These are phyloP conservation scores for Centrapalus pauciflorus DNA, from an alignment of 129 eudicot species.

Conservation along the genomic window DNA sequence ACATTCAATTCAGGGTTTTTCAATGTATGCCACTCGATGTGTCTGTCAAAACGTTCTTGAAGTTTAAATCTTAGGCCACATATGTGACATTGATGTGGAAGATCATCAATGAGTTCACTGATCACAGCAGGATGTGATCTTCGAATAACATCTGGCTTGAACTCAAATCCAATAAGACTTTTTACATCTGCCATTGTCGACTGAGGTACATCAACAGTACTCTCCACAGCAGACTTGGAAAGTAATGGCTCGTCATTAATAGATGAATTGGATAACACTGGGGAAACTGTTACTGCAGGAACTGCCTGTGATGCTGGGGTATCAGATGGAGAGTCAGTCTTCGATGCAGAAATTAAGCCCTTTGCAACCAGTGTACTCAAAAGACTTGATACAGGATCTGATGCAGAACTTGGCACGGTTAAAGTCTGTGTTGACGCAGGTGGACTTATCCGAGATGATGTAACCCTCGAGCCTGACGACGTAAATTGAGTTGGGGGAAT, in stretches of 20 bases:
- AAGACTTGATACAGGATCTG: slow-evolving; percentile 61
- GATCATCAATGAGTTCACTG: slow-evolving; percentile 53
- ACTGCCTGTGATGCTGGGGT: slow-evolving; percentile 19
- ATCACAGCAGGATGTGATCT: slow-evolving; percentile 58
- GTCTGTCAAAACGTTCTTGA: slow-evolving; percentile 57
- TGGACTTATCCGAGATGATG: slow-evolving; percentile 10
- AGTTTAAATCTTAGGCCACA: slow-evolving; percentile 71
- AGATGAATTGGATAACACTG: slow-evolving; percentile 5
- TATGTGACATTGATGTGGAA: slow-evolving; percentile 59
- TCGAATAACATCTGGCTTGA: slow-evolving; percentile 72
- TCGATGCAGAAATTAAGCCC: slow-evolving; percentile 72
- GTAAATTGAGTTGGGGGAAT: slow-evolving; percentile 13
- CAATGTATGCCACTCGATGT: slow-evolving; percentile 66
- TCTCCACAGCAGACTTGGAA: slow-evolving; percentile 13
- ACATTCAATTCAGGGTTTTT: slow-evolving; percentile 24
- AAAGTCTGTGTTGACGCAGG: slow-evolving; percentile 26
- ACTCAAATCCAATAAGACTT: slow-evolving; percentile 67
- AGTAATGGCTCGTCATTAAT: slow-evolving; percentile 26
- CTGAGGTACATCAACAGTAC: slow-evolving; percentile 17
- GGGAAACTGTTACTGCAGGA: slow-evolving; percentile 21
- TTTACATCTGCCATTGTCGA: slow-evolving; percentile 30
- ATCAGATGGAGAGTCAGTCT: slow-evolving; percentile 31
- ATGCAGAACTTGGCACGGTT: slow-evolving; percentile 10
- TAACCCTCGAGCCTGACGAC: slow-evolving; percentile 5
- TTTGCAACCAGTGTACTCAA: slow-evolving; percentile 72